Base-by-base conservation (phyloP, 306 rosid species). In the Trifolium fragiferum region DNA sequence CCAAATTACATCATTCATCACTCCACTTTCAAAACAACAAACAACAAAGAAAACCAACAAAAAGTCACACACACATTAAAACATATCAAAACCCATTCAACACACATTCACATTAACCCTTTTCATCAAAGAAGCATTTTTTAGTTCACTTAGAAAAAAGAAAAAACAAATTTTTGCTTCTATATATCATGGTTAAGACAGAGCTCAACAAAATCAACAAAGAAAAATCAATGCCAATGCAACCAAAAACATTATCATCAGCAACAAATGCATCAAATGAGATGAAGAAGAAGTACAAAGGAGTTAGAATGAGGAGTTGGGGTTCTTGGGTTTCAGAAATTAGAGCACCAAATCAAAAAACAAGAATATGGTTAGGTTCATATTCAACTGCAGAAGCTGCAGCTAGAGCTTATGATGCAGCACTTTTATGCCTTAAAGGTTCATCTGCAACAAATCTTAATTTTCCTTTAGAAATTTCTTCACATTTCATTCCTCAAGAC, bases 301-400 rank as follows among this genome's bases (percentile, higher is more conserved):
- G 99, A 44, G 99, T 95, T 8, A 95, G 99, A 84, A 95, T 95
- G 99, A 92, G 99, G 57, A 95, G 90, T 74, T 95, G 99, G 99
- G 99, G 99, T 0, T 95, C 99, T 12, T 95, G 96, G 96, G 99
- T 95, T 1, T 92, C 99, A 2, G 99, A 95, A 86, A 89, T 95
- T 32, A 92, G 99, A 73, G 97, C 99, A 62, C 99, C 99, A 46
- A 95, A 89, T 80, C 99, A 95, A 23, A 95, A 95, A 77, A 92
- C 99, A 69, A 95, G 99, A 76, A 95, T 95, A 38, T 95, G 99
- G 99, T 61, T 95, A 6, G 99, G 99, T 1, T 95, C 99, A 13
- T 95, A 95, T 72, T 92, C 99, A 10, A 95, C 96, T 0, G 83
- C 99, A 2, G 99, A 92, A 49, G 99, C 99, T 1, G 99, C 99